Base-by-base conservation (phyloP, 2,329 filamentous ascomycete species). In the Diplodia seriata region DNA sequence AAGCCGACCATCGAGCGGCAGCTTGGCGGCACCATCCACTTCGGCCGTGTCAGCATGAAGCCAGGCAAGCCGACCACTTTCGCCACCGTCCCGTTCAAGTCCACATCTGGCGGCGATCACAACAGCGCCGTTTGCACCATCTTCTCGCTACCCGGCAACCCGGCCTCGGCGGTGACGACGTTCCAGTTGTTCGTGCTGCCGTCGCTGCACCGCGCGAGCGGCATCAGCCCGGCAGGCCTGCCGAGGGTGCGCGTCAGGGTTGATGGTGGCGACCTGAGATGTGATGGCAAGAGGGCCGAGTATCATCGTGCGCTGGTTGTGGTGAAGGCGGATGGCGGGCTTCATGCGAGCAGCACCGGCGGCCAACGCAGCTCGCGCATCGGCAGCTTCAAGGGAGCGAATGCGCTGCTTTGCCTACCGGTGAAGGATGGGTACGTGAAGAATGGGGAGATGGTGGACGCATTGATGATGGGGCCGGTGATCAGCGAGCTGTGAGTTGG, bases 11-110 rank as follows among this genome's bases (percentile, higher is more conserved):
- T 99, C 73, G 95, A 98, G 82, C 90, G 94, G 51, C 85, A 89
- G 1, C 86, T 99, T 0, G 93, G 93, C 68, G 95, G 95, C 8
- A 95, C 90, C 0, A 97, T 99, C 72, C 95, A 97, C 79, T 99
- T 99, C 73, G 95, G 95, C 29, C 90, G 95, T 3, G 95, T 99
- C 2, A 87, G 90, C 66, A 98, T 99, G 95, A 99, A 99, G 82
- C 95, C 95, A 0, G 95, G 95, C 4, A 99, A 98, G 80, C 95
- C 95, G 2, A 97, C 94, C 0, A 99, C 95, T 0, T 99, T 99
- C 78, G 95, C 95, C 2, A 97, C 93, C 0, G 86, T 98, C 0
- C 89, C 92, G 0, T 82, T 86, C 75, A 89, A 89, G 67, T 75
- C 77, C 56, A 55, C 33, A 11, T 72, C 73, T 15, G 69, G 73